Evolutionary conservation across 306 rosid genomes (phyloP).

Genomic region (Oemleria cerasiformis): DNA sequence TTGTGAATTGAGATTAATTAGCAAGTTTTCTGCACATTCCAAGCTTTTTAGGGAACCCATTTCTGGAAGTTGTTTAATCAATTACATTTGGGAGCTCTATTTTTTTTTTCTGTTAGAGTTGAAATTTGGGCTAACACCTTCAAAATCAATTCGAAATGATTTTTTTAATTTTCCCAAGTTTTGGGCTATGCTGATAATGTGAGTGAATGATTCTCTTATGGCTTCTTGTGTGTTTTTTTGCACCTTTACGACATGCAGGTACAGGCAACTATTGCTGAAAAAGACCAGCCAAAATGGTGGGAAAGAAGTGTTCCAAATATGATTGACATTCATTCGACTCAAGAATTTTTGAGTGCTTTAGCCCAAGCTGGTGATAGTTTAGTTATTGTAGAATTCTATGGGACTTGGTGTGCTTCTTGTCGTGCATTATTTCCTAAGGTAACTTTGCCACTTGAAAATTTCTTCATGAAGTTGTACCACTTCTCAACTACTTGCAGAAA

Average conservation of each 20-base stretch:
- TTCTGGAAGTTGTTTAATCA: neutral
- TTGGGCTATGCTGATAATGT: neutral
- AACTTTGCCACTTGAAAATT: slow-evolving; percentile 2
- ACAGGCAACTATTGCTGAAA: slow-evolving; percentile 68
- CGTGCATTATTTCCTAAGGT: slow-evolving; percentile 98
- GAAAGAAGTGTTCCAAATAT: slow-evolving; percentile 91
- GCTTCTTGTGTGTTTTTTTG: slow-evolving; percentile 28
- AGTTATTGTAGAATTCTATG: slow-evolving; percentile 94
- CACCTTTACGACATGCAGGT: slow-evolving; percentile 58
- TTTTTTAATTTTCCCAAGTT: neutral
- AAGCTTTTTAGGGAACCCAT: neutral
- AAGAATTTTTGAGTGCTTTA: slow-evolving; percentile 77
- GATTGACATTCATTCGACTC: slow-evolving; percentile 93
- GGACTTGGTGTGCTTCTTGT: slow-evolving; percentile 99
- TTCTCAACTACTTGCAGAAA: neutral
- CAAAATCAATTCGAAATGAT: neutral
- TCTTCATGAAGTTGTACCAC: neutral
- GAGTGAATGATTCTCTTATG: slow-evolving; percentile 6
- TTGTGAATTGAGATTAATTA: neutral
- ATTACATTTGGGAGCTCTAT: neutral
- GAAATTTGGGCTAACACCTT: too few species aligned
- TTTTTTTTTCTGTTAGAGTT: too few species aligned
- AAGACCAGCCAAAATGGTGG: slow-evolving; percentile 98
- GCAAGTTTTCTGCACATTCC: slow-evolving; percentile 4
- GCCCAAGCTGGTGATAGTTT: slow-evolving; percentile 87